Base-by-base conservation (phyloP, 2,329 filamentous ascomycete genomes). In the Fusarium coffeatum region DNA sequence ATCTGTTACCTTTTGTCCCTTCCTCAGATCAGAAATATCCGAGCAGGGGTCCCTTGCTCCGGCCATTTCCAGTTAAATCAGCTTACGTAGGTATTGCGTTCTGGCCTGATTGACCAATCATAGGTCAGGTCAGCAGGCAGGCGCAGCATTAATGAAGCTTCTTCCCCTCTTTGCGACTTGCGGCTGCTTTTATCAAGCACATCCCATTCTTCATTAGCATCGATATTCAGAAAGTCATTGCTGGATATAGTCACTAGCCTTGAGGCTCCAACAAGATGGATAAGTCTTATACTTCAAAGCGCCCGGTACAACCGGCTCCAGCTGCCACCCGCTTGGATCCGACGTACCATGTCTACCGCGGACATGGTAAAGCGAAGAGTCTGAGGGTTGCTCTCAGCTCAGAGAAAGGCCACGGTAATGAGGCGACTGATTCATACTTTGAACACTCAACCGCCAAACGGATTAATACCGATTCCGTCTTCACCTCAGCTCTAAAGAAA, bases 381-480 rank as follows among this genome's bases (percentile, higher is more conserved):
- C 10, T 9, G 5, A 41, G 10, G 1, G 2, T 16, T 25, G 18
- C 6, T 11, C 8, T 8, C 2, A 8, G 5, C 6, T 23, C 32
- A 8, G 11, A 3, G 13, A 41, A 23, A n/a, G 32, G 7, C 9
- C 6, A 9, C 7, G 30, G n/a, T 5, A 25, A 56, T 40, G 15
- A 28, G 1, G 54, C 54, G 1, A 56, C 43, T 16, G 9, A 20
- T 18, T 30, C 32, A 28, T 56, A 56, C 43, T 56, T 56, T 28
- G 32, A 49, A 1, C 54, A 56, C 8, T 56, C 54, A 8, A 41
- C 2, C 8, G 54, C 23, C 16, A 56, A 56, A 27, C 43, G 54
- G 23, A 50, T 56, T 3, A 50, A 56, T 16, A 56, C 54, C 45
- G 32, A 56, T 41, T 41, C 32, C 3, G 25, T 56, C 43, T 50